phyloP scores from a whole-genome alignment of 208 protist species.

The Acanthamoeba divionensis region DNA sequence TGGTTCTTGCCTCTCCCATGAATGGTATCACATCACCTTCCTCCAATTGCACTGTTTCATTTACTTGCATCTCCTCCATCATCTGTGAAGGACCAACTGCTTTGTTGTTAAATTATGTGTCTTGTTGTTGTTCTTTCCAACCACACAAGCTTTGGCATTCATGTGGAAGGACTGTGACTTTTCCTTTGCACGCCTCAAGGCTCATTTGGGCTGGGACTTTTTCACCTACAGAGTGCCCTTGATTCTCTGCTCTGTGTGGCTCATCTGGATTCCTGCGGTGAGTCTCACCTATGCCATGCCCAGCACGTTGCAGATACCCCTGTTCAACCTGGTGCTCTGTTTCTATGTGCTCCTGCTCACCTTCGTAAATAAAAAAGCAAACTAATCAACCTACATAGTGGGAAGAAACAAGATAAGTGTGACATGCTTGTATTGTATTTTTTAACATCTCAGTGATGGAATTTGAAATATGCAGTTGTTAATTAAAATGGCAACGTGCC shows the following conservation, averaged over 20 bases:
- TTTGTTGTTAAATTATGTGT: too few species aligned
- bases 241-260: slow-evolving; percentile 13
- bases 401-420: too few species aligned
- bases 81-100: too few species aligned
- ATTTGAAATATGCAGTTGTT: too few species aligned
- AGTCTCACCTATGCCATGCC: slow-evolving; percentile 15
- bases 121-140: not conserved
- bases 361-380: slow-evolving; percentile 16
- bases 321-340: slow-evolving; percentile 39
- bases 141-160: not conserved
- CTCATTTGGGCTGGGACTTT: not conserved
- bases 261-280: slow-evolving; percentile 37
- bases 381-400: not conserved
- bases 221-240: not conserved
- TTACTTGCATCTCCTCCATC: not conserved
- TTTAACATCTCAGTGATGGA: too few species aligned
- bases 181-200: not conserved
- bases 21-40: not conserved
- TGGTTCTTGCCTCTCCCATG: not conserved
- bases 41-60: too few species aligned
- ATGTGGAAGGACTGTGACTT: slow-evolving; percentile 50
- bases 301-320: slow-evolving; percentile 14
- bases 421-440: too few species aligned
- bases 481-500: too few species aligned
- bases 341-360: slow-evolving; percentile 25